Base-by-base conservation (phyloP, 192 early-diverging fungal genomes). In the Coemansia sp. region DNA sequence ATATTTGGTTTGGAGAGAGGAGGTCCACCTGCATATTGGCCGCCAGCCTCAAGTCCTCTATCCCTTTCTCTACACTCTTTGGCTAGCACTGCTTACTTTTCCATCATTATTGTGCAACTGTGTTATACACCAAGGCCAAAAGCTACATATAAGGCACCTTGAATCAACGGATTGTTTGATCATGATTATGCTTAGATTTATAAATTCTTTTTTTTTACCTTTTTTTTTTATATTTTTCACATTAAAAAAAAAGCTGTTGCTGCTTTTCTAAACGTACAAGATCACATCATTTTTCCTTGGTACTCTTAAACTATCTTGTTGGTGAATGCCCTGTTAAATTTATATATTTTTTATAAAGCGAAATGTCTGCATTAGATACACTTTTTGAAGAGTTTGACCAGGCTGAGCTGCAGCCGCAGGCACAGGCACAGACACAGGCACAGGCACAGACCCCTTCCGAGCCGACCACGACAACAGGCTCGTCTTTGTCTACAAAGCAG, bases 311-410 rank as follows among this genome's bases (percentile, higher is more conserved):
- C 36, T 38, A 10, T 10, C 36, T 10, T 38, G 4, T 38, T 38
- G 10, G 10, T 14, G 8, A 17, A 58, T 17, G 34, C 56, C 16
- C 38, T n/a, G 31, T 18, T 16, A n/a, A n/a, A 30, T 34, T 30
- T 5, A 57, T 38, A 36, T 30, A 28, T 42, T 51, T 93, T 55
- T 90, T 90, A 34, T 89, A 77, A 83, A 38, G 89, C 90, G 89
- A 14, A 85, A 86, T 62, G 87, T 77, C 58, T 82, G 94, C 61
- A 80, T 94, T 57, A 88, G 96, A 80, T 84, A 70, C 32, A 91
- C 93, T 86, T 91, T 97, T 80, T 85, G 87, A 66, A 87, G 87
- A 52, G 73, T 92, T 68, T 90, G 93, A 64, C 92, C 95, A 52
- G 75, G 92, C 51, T 22, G 74, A 76, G 64, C 48, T 18, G 45